Conservation (phyloP, 2,329 filamentous ascomycete genomes). For the Fusarium albosuccineum region DNA sequence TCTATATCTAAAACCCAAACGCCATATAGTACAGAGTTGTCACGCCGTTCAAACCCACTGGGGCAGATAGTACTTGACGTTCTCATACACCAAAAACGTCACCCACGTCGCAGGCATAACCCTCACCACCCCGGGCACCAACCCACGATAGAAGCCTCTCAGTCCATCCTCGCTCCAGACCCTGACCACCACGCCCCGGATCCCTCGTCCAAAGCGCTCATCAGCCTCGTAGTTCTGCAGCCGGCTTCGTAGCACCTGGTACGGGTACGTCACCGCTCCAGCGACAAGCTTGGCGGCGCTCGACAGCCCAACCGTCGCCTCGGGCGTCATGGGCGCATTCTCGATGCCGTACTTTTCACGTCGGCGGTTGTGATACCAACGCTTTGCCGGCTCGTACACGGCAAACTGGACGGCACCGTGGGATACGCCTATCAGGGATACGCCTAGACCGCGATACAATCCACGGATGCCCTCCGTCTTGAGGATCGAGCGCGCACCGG, state of each 20-base stretch:
- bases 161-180: conserved; percentile 85
- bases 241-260: conserved; percentile 90
- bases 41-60: conserved; percentile 49
- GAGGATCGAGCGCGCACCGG: conserved; percentile 77
- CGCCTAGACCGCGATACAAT: conserved; percentile 88
- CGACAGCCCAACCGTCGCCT: conserved; percentile 85
- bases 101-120: conserved; percentile 96
- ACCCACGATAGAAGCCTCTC: conserved; percentile 89
- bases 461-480: conserved; percentile 79
- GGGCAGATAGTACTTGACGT: conserved; percentile 80
- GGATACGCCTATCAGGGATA: conserved; percentile 86
- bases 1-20: conserved; percentile 17
- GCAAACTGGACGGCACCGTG: conserved; percentile 97
- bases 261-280: conserved; percentile 91
- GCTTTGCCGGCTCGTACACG: conserved; percentile 83
- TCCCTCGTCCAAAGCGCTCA: conserved; percentile 76
- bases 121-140: conserved; percentile 88
- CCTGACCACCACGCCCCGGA: conserved; percentile 76
- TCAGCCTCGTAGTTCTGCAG: conserved; percentile 91
- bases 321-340: conserved; percentile 67
- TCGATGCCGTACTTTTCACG: conserved; percentile 34
- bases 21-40: conserved; percentile 3
- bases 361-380: conserved; percentile 65
- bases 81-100: conserved; percentile 97
- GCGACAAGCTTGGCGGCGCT: conserved; percentile 88